phyloP scores from a whole-genome alignment of 305 asterid genomes.

The Rubia occidens region DNA sequence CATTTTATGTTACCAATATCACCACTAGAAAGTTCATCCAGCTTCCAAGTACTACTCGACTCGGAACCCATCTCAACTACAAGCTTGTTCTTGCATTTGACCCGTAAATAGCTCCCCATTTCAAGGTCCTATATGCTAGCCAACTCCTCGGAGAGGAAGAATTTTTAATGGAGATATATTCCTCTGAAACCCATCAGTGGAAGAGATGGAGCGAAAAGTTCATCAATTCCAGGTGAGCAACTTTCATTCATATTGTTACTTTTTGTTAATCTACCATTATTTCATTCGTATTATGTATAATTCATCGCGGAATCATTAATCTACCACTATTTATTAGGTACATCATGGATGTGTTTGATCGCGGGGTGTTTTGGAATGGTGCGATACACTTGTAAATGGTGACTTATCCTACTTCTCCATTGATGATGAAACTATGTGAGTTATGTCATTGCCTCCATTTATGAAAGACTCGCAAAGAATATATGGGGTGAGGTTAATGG shows the following conservation, averaged over 20 bases:
- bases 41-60: conserved; percentile 3
- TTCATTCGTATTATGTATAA: no score
- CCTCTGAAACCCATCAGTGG: background rate
- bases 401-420: conserved; percentile 3
- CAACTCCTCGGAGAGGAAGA: background rate
- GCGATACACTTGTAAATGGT: conserved; percentile 4
- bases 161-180: conserved; percentile 7
- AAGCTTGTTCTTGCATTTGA: conserved; percentile 14
- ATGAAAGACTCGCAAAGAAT: background rate
- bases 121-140: conserved; percentile 7
- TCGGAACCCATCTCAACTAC: background rate
- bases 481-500: background rate
- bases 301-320: no score
- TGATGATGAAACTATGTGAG: conserved; percentile 1
- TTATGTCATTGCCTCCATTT: conserved; percentile 1
- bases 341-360: conserved; percentile 6
- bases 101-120: conserved; percentile 11
- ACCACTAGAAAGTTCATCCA: background rate
- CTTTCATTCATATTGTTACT: no score
- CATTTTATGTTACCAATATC: conserved; percentile 13
- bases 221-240: background rate
- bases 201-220: conserved; percentile 8
- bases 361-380: conserved; percentile 6
- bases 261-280: no score
- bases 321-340: background rate